Percentiles rank a stretch among this genome's conserved stretches.
phyloP scores from a whole-genome alignment of 1,284 basidiomycete species.

The Omphalotus olearius region DNA sequence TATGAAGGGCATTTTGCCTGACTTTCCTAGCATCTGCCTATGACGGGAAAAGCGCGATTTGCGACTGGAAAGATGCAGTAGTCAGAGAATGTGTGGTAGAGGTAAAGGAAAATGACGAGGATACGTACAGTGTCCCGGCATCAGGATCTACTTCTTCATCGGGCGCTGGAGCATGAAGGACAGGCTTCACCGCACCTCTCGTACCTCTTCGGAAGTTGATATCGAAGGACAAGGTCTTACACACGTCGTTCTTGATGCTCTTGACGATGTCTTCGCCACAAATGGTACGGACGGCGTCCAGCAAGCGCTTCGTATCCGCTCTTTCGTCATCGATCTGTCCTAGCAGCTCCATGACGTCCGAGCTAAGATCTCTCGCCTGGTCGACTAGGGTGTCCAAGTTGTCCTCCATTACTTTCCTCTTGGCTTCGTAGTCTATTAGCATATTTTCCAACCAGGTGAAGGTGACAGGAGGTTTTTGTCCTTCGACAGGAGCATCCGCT shows the following conservation, averaged over 20 bases:
- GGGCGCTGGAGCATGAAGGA: too few relatives aligned
- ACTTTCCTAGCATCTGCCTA: too few relatives aligned
- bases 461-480: background rate
- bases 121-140: too few relatives aligned
- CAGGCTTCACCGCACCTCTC: too few relatives aligned
- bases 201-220: background rate
- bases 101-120: too few relatives aligned
- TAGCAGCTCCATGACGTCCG: slow-evolving; percentile 1
- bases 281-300: slow-evolving; percentile 3
- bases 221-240: slow-evolving; percentile 2
- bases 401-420: background rate
- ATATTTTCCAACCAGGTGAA: slow-evolving; percentile 3
- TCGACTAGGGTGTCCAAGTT: background rate
- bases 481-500: background rate
- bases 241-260: slow-evolving; percentile 4
- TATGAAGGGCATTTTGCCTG: too few relatives aligned
- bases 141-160: too few relatives aligned
- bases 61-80: too few relatives aligned
- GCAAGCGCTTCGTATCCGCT: slow-evolving; percentile 1
- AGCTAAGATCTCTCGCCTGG: background rate
- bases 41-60: too few relatives aligned
- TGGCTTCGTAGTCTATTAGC: slow-evolving; percentile 3
- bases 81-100: too few relatives aligned
- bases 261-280: slow-evolving; percentile 9
- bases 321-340: slow-evolving; percentile 4